phyloP scores from a whole-genome alignment of 1,284 basidiomycete species.

The Agaricales sp. region DNA sequence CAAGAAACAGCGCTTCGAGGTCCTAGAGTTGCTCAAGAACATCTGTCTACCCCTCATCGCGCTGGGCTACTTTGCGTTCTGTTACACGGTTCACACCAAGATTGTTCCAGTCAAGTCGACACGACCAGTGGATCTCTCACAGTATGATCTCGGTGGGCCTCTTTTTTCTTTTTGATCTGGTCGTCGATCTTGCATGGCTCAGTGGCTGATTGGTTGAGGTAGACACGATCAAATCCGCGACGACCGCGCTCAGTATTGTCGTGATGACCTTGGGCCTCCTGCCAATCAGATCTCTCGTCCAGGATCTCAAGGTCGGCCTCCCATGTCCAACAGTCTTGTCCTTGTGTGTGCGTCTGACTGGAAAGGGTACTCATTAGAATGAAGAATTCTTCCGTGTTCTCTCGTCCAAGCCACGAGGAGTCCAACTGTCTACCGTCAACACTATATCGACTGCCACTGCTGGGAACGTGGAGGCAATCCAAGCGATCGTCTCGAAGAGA shows the following conservation, averaged over 20 bases:
- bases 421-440: slow-evolving; percentile 16
- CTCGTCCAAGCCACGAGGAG: slow-evolving; percentile 10
- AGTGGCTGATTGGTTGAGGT: background rate
- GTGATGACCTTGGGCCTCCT: slow-evolving; percentile 17
- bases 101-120: slow-evolving; percentile 16
- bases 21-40: slow-evolving; percentile 10
- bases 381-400: slow-evolving; percentile 20
- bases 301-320: slow-evolving; percentile 12
- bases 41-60: slow-evolving; percentile 16
- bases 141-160: slow-evolving; percentile 14
- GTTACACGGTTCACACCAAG: slow-evolving; percentile 16
- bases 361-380: slow-evolving; percentile 11
- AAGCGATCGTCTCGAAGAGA: slow-evolving; percentile 9
- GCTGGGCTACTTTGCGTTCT: slow-evolving; percentile 17
- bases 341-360: background rate
- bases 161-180: background rate
- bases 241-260: slow-evolving; percentile 19
- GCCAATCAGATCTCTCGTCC: slow-evolving; percentile 13
- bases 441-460: slow-evolving; percentile 17
- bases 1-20: background rate
- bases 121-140: slow-evolving; percentile 8
- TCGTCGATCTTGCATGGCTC: background rate
- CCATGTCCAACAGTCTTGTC: background rate
- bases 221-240: slow-evolving; percentile 17
- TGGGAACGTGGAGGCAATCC: slow-evolving; percentile 11